Base-by-base conservation (phyloP, 129 eudicot species). In the Arctium minus region DNA sequence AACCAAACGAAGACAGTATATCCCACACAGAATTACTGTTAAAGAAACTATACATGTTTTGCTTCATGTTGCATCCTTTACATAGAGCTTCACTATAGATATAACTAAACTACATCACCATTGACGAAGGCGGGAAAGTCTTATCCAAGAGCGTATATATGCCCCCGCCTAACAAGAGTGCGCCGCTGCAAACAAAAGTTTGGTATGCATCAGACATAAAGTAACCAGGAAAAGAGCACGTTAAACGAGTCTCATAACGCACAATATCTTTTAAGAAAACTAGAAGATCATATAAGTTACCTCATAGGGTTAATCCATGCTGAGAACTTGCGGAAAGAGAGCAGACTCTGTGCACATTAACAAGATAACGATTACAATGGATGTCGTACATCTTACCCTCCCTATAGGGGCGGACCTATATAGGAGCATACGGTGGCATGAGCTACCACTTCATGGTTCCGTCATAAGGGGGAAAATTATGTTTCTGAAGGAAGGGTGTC, bases 221-320 rank as follows among this genome's bases (percentile, higher is more conserved):
- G 17, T 13, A 18, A 60, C 2, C 4, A 37, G 10, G 70, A 56
- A 42, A 65, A 1, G 36, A n/a, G 15, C 39, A 53, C 27, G 29
- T 8, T 11, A 22, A 18, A 48, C n/a, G 35, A 42, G 75, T 56
- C 64, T 15, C 40, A 15, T n/a, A 40, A 65, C 4, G 11, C n/a
- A 17, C 32, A 65, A 10, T 15, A 48, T 18, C 32, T 0, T 9
- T 1, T 9, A 29, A 29, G 17, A 33, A 8, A 38, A 56, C 31
- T 29, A 3, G 8, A 38, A 60, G 72, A 73, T 39, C 3, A 9
- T 44, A n/a, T 12, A n/a, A 56, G 67, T 79, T 88, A 96, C 97
- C 99, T 96, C 86, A 90, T 85, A 83, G 97, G 99, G 83, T 96
- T 96, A 75, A 96, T 91, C 99, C 99, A 96, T 46, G 97, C 97